Evolutionary conservation across 225 moss, liverwort and hornwort genomes (phyloP).

Genomic region (Thuidium tamariscinum): DNA sequence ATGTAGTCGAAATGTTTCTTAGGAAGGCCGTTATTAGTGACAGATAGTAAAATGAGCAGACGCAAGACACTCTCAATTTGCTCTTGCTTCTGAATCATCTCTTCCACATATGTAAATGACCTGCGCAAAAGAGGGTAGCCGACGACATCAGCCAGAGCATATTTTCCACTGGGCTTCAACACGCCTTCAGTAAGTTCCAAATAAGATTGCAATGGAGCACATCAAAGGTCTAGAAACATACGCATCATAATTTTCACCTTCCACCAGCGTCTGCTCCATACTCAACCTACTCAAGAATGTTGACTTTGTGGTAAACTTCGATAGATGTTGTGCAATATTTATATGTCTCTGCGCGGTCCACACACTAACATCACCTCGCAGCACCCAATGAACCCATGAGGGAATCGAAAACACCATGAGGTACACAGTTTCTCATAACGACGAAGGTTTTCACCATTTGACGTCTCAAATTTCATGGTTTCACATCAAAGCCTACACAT

Average conservation of each 20-base stretch:
- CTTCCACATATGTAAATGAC: conserved; percentile 83
- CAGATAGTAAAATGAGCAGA: conserved; percentile 70
- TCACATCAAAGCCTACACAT: background rate
- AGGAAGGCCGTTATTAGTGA: conserved; percentile 82
- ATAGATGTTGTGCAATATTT: conserved; percentile 76
- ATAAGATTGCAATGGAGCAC: background rate
- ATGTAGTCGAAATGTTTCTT: conserved; percentile 96
- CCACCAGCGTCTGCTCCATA: conserved; percentile 93
- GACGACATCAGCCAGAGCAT: background rate
- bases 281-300: conserved; percentile 71
- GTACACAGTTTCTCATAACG: background rate
- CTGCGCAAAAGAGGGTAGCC: conserved; percentile 19
- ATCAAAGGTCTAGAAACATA: conserved; percentile 24
- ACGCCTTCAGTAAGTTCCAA: background rate
- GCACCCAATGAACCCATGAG: background rate
- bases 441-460: background rate
- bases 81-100: conserved; percentile 88
- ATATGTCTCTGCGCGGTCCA: conserved; percentile 59
- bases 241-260: conserved; percentile 84
- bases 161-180: background rate
- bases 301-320: conserved; percentile 61
- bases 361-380: conserved; percentile 1
- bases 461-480: background rate
- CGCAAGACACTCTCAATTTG: conserved; percentile 78
- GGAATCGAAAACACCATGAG: background rate